These are phyloP conservation scores for Dalbergia cultrata DNA, from an alignment of 306 rosid species.

Conservation along the genomic window DNA sequence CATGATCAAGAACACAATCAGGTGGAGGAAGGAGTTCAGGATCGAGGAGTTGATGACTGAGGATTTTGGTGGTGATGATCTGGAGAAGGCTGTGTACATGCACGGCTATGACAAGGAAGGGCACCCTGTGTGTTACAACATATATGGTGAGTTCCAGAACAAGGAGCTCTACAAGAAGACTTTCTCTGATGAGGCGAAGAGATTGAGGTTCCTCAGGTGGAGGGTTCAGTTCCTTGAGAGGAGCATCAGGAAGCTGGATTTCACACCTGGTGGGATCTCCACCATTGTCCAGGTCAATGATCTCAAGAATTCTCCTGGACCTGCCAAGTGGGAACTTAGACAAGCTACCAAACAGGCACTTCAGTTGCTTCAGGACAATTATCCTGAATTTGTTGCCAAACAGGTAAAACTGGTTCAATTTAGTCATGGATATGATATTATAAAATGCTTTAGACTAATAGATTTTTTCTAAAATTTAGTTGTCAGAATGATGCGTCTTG, in stretches of 20 bases:
- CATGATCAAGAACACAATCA: conserved; percentile 76
- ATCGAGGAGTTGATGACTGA: conserved; percentile 65
- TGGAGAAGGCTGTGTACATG: conserved; percentile 66
- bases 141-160: conserved; percentile 67
- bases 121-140: conserved; percentile 79
- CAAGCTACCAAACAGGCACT: conserved; percentile 80
- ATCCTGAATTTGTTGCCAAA: conserved; percentile 84
- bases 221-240: conserved; percentile 73
- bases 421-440: too few relatives aligned
- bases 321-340: conserved; percentile 74
- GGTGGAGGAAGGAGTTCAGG: conserved; percentile 69
- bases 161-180: conserved; percentile 70
- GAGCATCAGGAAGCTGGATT: conserved; percentile 71
- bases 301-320: conserved; percentile 74
- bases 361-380: conserved; percentile 72
- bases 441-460: too few relatives aligned
- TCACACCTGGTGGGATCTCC: conserved; percentile 65
- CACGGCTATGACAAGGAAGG: conserved; percentile 71
- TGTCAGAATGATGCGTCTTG: too few relatives aligned
- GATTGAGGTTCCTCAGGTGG: conserved; percentile 64
- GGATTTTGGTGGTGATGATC: conserved; percentile 48
- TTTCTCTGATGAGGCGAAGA: conserved; percentile 70
- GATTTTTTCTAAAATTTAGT: too few relatives aligned
- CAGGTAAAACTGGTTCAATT: conserved; percentile 46
- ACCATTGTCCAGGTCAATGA: conserved; percentile 80